Base-by-base conservation (phyloP, 2,329 filamentous ascomycete genomes). In the Fusarium pininemorale region DNA sequence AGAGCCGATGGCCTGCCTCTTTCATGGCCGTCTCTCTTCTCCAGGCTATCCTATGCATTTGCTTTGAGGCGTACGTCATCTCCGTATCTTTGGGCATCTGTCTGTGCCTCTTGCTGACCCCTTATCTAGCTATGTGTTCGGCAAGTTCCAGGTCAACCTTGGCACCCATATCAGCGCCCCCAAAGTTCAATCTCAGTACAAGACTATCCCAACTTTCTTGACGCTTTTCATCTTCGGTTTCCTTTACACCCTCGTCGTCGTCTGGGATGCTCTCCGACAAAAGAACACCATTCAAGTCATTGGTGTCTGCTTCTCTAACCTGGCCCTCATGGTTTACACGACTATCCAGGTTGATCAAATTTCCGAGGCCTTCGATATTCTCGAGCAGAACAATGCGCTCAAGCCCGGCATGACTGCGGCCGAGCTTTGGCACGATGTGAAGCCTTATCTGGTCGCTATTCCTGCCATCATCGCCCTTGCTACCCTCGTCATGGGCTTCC, bases 241-340 rank as follows among this genome's bases (percentile, higher is more conserved):
- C 84, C 83, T 99, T 66, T 99, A 98, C 84, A 92, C 98, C 80
- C 85, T 98, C 38, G 85, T 97, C 35, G 87, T 99, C 60, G 93
- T 96, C 18, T 98, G 95, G 89, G 96, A 99, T 85, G 96, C 96
- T 22, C 87, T 99, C 66, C 92, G 95, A 72, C 87, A 96, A 80
- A 98, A 98, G 84, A 99, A 99, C 85, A 99, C 96, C 16, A 99
- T 99, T 87, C 96, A 99, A 83, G 89, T 98, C 81, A 98, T 99
- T 77, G 96, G 96, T 50, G 88, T 99, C 37, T 98, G 96, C 84
- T 85, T 97, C 66, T 96, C 96, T 85, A 98, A 99, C 83, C 83
- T 96, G 38, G 96, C 94, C 45, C 90, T 99, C 76, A 88, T 98
- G 79, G 91, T 98, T 72, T 99, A 99, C 81, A 95, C 96, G 7